These are phyloP conservation scores for Xylariaceae sp. DNA, from an alignment of 2,329 filamentous ascomycete species.

Conservation along the genomic window DNA sequence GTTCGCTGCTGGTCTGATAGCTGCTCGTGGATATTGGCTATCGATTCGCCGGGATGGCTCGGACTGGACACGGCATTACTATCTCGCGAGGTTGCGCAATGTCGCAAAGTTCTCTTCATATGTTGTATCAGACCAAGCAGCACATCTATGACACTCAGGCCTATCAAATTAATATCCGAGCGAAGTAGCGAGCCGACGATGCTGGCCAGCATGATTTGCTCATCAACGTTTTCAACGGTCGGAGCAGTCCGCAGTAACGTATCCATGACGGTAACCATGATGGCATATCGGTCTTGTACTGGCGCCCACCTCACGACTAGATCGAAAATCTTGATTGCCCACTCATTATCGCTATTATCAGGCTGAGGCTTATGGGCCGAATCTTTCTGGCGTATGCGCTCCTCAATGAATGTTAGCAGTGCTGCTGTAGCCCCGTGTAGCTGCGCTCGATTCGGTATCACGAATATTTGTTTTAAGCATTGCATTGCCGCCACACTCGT, in stretches of 20 bases:
- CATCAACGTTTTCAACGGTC: constrained; percentile 63
- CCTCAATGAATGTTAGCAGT: constrained; percentile 68
- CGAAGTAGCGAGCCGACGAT: constrained; percentile 78
- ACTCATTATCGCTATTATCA: constrained; percentile 51
- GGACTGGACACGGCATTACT: constrained; percentile 14
- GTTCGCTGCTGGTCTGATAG: constrained; percentile 51
- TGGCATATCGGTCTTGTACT: constrained; percentile 89
- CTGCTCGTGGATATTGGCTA: constrained; percentile 33
- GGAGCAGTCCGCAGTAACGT: constrained; percentile 63
- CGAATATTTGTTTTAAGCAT: constrained; percentile 80
- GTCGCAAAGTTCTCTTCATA: constrained; percentile 69
- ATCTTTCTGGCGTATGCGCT: constrained; percentile 49
- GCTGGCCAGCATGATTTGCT: constrained; percentile 68
- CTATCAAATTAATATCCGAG: constrained; percentile 89
- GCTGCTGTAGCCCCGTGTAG: constrained; percentile 70
- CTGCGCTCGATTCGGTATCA: constrained; percentile 74
- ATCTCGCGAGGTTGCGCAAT: constrained; percentile 39
- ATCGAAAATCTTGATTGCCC: constrained; percentile 78
- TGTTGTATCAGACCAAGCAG: constrained; percentile 79
- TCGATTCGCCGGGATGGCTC: constrained; percentile 29
- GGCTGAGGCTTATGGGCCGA: constrained; percentile 46
- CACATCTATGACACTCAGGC: constrained; percentile 93
- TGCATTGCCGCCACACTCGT: constrained; percentile 78
- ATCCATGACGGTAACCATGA: constrained; percentile 77
- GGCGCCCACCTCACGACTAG: constrained; percentile 81